Evolutionary conservation across 1,284 basidiomycete genomes (phyloP).

Genomic region (Apiotrichum sp.): DNA sequence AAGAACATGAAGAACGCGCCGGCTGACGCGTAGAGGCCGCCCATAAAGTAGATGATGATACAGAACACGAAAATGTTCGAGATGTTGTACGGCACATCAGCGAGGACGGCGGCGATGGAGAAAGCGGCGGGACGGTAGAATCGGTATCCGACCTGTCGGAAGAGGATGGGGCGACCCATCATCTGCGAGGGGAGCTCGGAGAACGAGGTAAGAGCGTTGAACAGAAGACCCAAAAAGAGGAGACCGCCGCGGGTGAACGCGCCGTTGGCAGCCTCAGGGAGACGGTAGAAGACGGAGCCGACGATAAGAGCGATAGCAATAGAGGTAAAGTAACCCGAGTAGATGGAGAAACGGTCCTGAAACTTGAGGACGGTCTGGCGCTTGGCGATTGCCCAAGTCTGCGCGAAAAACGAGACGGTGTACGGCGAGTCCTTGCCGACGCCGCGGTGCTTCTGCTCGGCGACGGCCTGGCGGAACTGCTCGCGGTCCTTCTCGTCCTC

Average conservation of each 20-base stretch:
- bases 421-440: constrained; percentile 80
- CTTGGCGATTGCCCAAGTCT: constrained; percentile 64
- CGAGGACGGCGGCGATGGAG: constrained; percentile 41
- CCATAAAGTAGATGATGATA: constrained; percentile 49
- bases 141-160: constrained; percentile 63
- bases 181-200: constrained; percentile 54
- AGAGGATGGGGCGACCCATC: constrained; percentile 65
- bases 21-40: constrained; percentile 46
- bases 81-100: constrained; percentile 51
- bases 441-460: constrained; percentile 69
- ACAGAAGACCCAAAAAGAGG: constrained; percentile 68
- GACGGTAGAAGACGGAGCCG: constrained; percentile 67
- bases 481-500: constrained; percentile 61
- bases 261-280: constrained; percentile 66
- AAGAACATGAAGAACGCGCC: constrained; percentile 50
- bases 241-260: constrained; percentile 83
- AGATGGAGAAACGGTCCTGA: constrained; percentile 76
- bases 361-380: constrained; percentile 67
- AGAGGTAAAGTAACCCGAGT: constrained; percentile 61
- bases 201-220: constrained; percentile 51
- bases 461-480: constrained; percentile 68
- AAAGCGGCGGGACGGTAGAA: constrained; percentile 62
- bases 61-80: constrained; percentile 50
- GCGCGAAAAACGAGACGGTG: constrained; percentile 69
- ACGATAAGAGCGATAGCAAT: constrained; percentile 59